These are phyloP conservation scores for Funneliformis mosseae DNA, from an alignment of 192 early-diverging fungal species.

Conservation along the genomic window DNA sequence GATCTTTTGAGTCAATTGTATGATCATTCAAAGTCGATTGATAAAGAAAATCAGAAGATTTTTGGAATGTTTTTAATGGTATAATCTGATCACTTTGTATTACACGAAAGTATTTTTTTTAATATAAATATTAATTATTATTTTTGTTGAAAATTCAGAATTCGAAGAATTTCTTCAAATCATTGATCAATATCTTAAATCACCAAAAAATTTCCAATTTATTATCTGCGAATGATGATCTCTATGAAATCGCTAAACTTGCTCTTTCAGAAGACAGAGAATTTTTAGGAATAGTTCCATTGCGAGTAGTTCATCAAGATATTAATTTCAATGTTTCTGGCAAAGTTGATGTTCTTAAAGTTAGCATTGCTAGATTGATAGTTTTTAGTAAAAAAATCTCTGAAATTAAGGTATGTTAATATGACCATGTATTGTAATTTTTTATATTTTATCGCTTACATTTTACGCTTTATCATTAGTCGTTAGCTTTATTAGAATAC, in stretches of 20 bases:
- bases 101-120: background rate
- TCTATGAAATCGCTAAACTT: conserved; percentile 10
- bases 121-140: background rate
- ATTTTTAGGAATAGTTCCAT: conserved; percentile 42
- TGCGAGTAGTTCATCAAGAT: conserved; percentile 36
- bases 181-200: background rate
- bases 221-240: background rate
- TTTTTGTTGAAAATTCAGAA: background rate
- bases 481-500: conserved; percentile 45
- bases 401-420: conserved; percentile 37
- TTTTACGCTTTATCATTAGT: conserved; percentile 30
- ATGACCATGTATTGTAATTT: background rate
- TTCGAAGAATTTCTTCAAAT: conserved; percentile 21
- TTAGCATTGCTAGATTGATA: conserved; percentile 35
- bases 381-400: conserved; percentile 37
- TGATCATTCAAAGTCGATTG: background rate
- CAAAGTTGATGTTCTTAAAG: conserved; percentile 7
- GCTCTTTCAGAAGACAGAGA: conserved; percentile 42
- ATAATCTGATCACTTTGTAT: background rate
- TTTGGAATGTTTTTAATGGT: conserved; percentile 19
- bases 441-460: background rate
- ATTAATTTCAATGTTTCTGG: conserved; percentile 34
- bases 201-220: background rate
- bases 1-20: conserved; percentile 20
- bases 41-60: conserved; percentile 13